These are phyloP conservation scores for Rhynchospora breviuscula DNA, from an alignment of 176 grass and related monocot genomes.

Conservation along the genomic window DNA sequence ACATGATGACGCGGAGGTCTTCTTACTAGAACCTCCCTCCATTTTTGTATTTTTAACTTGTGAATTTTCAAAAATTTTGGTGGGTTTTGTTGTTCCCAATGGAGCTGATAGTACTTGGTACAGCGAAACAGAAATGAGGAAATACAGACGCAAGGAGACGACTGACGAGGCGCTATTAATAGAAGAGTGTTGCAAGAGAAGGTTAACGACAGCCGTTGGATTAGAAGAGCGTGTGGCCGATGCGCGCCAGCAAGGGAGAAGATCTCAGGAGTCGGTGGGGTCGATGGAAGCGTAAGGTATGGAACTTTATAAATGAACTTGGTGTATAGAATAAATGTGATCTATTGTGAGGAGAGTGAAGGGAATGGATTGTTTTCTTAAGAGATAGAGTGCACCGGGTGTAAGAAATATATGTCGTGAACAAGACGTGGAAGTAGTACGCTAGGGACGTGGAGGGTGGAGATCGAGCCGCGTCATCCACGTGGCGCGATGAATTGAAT, in stretches of 20 bases:
- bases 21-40: neutral
- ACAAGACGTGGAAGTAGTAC: constrained; percentile 11
- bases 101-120: neutral
- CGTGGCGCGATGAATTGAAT: neutral
- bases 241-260: constrained; percentile 5
- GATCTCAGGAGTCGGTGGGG: neutral
- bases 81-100: neutral
- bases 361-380: neutral
- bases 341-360: neutral
- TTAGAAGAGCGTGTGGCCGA: constrained; percentile 12
- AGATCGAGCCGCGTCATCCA: neutral
- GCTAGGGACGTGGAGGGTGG: constrained; percentile 5
- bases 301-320: neutral
- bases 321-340: neutral
- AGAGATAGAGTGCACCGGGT: neutral
- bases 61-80: neutral
- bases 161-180: neutral
- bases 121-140: neutral
- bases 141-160: neutral
- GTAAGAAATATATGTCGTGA: neutral
- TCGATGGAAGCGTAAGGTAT: neutral
- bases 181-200: neutral
- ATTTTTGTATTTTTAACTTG: neutral
- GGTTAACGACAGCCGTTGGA: neutral
- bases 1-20: neutral